Evolutionary conservation across 2,329 filamentous ascomycete genomes (phyloP), one percentile per base, ranked within the genome.

Genomic region (Reticulascus tulasneorum): DNA sequence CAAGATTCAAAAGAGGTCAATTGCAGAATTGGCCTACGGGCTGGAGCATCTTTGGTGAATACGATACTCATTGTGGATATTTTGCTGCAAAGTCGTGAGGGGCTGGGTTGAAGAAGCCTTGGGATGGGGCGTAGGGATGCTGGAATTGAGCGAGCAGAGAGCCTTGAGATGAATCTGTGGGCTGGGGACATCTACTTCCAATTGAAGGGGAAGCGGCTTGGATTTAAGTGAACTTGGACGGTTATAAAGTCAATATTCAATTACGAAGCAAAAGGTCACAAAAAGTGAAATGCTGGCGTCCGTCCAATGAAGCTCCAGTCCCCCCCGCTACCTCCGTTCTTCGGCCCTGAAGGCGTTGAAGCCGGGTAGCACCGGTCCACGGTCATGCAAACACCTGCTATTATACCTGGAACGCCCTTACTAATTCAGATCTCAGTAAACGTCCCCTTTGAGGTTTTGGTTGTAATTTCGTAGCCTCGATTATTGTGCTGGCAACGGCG

Each of bases 21-120:
- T 19, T 15, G 24, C 16, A 12, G 8, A 18, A 19, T 20, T 8
- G 22, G 20, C 9, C 16, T 60, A 79, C 75, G 69, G 51, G 70
- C 65, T 47, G 75, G 72, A 47, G 76, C 77, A 49, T 79, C 67
- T 63, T 76, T 73, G 59, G 73, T 73, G 56, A 73, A 72, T 49
- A 82, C 56, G 44, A 70, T 63, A 48, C 61, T 60, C 53, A 57
- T 55, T 43, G 51, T 45, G 36, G 51, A 52, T 42, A 47, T 46
- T 23, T 33, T 44, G 33, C 27, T 24, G 35, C 7, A 27, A 38
- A 25, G 18, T 36, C 24, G 33, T 42, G 23, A 42, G 37, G 9
- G 37, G 32, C 24, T 29, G 28, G 16, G 19, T n/a, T n/a, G 15
- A 9, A 21, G 34, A 22, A 25, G 13, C 16, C 27, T 43, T 19